These are phyloP conservation scores for Phallus indusiatus DNA, from an alignment of 768 basidiomycete genomes.

Conservation along the genomic window DNA sequence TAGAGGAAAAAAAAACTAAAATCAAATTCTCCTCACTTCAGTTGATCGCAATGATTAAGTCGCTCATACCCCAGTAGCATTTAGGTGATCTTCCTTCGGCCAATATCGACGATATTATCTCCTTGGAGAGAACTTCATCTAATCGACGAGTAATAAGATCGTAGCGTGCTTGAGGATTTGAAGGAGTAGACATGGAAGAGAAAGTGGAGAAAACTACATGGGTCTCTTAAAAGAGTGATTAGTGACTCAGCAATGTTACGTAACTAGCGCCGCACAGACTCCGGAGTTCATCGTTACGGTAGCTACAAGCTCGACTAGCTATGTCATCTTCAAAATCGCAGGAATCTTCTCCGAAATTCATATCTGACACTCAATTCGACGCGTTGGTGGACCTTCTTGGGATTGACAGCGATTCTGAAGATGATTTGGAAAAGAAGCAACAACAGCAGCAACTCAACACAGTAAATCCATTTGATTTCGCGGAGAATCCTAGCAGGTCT, in stretches of 20 bases:
- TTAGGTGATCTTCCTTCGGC: constrained; percentile 67
- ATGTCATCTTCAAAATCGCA: too few relatives aligned
- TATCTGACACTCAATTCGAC: background rate
- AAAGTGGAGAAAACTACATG: too few relatives aligned
- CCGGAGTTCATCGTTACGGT: too few relatives aligned
- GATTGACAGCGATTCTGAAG: background rate
- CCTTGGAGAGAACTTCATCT: constrained; percentile 82
- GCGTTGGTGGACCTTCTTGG: constrained; percentile 1
- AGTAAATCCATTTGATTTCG: background rate
- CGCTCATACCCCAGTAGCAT: constrained; percentile 83
- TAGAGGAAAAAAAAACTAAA: constrained; percentile 26
- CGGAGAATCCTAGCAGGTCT: background rate
- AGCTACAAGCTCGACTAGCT: too few relatives aligned
- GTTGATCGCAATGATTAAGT: background rate
- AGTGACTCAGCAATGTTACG: too few relatives aligned
- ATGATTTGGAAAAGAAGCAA: background rate
- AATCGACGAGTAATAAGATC: constrained; percentile 78
- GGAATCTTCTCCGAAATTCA: background rate
- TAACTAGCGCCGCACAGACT: too few relatives aligned
- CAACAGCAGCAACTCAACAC: background rate
- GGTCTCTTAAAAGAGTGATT: too few relatives aligned
- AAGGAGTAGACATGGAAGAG: constrained; percentile 18
- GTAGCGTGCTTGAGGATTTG: constrained; percentile 41
- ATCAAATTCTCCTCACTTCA: constrained; percentile 1
- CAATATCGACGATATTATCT: constrained; percentile 71